A percentile compares a stretch with the other conserved stretches of the same genome.
phyloP scores from a whole-genome alignment of 2,329 filamentous ascomycete species.

The Colletotrichum sp. region DNA sequence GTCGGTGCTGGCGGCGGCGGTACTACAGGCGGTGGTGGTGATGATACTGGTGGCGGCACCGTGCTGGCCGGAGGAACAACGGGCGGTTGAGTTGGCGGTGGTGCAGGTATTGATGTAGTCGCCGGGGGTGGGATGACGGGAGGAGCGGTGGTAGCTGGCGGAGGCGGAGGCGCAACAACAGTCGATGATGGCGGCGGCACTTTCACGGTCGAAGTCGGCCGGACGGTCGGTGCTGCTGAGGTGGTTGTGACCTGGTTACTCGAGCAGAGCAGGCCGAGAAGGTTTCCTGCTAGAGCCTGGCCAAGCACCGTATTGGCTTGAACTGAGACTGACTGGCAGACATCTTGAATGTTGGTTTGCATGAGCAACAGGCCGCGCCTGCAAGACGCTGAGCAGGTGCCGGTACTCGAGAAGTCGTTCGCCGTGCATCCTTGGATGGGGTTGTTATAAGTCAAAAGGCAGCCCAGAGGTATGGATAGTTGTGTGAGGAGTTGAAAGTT shows the following conservation, averaged over 20 bases:
- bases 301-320: constrained; percentile 38
- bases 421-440: constrained; percentile 41
- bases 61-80: neutral
- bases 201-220: neutral
- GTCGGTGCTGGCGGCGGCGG: neutral
- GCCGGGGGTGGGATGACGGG: neutral
- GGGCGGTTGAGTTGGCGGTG: neutral
- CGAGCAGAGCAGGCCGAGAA: constrained; percentile 41
- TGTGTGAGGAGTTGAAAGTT: constrained; percentile 46
- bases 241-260: neutral
- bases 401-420: constrained; percentile 39
- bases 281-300: constrained; percentile 38
- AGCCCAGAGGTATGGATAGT: constrained; percentile 38
- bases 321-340: constrained; percentile 28
- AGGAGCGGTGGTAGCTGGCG: neutral
- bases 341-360: constrained; percentile 32
- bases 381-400: constrained; percentile 43
- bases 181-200: neutral
- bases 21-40: neutral
- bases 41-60: neutral
- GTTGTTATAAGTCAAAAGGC: constrained; percentile 46
- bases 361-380: constrained; percentile 29
- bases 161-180: neutral
- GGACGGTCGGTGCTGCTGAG: neutral
- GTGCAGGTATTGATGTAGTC: neutral